phyloP scores from a whole-genome alignment of 768 basidiomycete species.

The Suillus luteus region DNA sequence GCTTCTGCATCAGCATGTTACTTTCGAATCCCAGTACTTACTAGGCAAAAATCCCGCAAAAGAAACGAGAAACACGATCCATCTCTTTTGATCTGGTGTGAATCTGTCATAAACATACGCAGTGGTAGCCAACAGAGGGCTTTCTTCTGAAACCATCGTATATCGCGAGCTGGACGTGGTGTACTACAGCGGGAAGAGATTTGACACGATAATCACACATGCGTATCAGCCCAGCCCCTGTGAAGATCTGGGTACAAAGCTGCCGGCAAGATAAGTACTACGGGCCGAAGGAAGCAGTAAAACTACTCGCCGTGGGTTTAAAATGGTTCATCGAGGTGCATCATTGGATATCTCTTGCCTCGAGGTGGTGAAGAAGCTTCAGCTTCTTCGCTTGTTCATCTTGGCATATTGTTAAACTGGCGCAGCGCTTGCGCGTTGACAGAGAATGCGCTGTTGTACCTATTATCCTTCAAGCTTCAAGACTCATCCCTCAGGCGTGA shows the following conservation, averaged over 20 bases:
- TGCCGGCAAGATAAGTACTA: not conserved
- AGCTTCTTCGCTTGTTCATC: not conserved
- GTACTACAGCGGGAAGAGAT: not conserved
- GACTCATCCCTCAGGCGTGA: not conserved
- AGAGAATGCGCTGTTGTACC: not conserved
- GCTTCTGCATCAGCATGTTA: not conserved
- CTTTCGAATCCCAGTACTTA: conserved; percentile 32
- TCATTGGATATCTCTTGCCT: not conserved
- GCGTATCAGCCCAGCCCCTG: not conserved
- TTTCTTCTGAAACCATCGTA: conserved; percentile 32
- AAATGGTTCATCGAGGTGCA: not conserved
- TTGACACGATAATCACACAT: not conserved
- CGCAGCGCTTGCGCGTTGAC: not conserved
- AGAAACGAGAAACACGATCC: conserved; percentile 59
- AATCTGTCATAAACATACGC: conserved; percentile 59
- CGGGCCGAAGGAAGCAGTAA: not conserved
- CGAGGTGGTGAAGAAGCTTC: not conserved
- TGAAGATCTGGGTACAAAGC: not conserved
- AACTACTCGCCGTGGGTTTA: not conserved
- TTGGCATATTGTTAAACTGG: not conserved
- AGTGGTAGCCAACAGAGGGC: conserved; percentile 21
- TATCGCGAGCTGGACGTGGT: not conserved
- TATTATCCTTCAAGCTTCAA: not conserved
- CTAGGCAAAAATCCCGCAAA: conserved; percentile 64
- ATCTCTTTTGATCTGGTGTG: conserved; percentile 47